Conservation (phyloP, 176 grass and related monocot genomes). For the Lolium rigidum region DNA sequence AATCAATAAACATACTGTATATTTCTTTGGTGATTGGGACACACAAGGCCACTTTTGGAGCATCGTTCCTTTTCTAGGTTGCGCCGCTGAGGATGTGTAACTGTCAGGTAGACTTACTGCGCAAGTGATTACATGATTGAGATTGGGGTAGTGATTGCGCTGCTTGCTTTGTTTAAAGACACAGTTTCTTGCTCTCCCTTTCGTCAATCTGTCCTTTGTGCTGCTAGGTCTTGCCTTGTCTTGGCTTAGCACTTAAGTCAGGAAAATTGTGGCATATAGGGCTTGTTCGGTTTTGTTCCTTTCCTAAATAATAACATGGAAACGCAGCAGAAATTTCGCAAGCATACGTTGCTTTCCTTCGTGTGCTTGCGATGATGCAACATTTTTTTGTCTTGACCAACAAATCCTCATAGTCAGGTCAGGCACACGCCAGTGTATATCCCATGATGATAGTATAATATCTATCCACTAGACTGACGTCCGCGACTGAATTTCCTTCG, state of each 20-base stretch:
- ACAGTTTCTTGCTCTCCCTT: not conserved
- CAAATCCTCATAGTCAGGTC: not conserved
- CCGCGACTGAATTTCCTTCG: conserved; percentile 18
- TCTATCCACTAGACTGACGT: conserved; percentile 9
- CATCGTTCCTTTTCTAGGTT: conserved; percentile 2
- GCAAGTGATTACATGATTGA: conserved; percentile 41
- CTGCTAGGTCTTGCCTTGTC: conserved; percentile 1
- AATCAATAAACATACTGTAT: not conserved
- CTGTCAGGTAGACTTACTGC: conserved; percentile 28
- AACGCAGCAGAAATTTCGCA: not conserved
- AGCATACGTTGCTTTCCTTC: not conserved
- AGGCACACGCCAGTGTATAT: conserved; percentile 16
- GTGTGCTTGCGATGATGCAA: not conserved
- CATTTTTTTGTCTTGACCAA: conserved; percentile 21
- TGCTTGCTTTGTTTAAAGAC: not conserved
- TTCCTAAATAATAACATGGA: not conserved
- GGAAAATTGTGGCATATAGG: conserved; percentile 16
- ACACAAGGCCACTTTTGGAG: not conserved
- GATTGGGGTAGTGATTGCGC: not conserved
- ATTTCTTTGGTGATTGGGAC: not conserved
- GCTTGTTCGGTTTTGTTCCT: not conserved
- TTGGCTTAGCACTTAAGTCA: conserved; percentile 41
- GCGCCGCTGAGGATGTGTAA: conserved; percentile 8
- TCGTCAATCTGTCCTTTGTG: conserved; percentile 38
- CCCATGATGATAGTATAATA: not conserved